These are phyloP conservation scores for Stephania japonica DNA, from an alignment of 164 flowering plant genomes.

Conservation along the genomic window DNA sequence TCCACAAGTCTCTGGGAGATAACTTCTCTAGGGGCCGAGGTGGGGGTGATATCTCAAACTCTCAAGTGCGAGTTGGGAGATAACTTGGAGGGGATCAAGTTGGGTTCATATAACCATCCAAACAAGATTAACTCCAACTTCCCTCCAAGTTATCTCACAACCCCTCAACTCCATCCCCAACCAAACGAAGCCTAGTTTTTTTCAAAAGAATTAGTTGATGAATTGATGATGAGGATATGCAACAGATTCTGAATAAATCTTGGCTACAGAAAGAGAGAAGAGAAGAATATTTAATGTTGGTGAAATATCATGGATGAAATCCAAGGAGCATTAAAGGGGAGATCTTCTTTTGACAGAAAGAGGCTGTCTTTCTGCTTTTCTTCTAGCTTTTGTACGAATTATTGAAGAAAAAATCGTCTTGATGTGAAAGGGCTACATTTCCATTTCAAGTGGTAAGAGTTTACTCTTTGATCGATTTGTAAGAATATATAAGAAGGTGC, in stretches of 20 bases:
- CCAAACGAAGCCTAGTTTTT: no score
- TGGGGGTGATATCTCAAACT: no score
- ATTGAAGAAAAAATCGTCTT: not conserved
- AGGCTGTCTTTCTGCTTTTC: not conserved
- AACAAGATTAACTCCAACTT: no score
- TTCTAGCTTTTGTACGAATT: not conserved
- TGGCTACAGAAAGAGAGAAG: not conserved
- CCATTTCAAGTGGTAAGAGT: conserved; percentile 16
- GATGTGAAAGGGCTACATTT: conserved; percentile 28
- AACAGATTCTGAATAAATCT: not conserved
- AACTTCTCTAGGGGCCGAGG: no score
- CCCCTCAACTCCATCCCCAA: no score
- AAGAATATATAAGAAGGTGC: not conserved
- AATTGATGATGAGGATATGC: no score
- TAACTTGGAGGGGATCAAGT: no score
- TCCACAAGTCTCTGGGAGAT: no score
- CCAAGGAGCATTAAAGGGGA: not conserved
- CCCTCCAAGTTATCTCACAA: no score
- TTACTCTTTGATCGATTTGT: not conserved
- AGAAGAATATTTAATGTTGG: not conserved
- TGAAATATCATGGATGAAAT: not conserved
- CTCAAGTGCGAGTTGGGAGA: no score
- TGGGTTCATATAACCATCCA: no score
- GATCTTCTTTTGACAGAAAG: conserved; percentile 1
- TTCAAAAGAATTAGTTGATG: no score